Conservation (phyloP, 306 rosid species). For the Glycine soja region DNA sequence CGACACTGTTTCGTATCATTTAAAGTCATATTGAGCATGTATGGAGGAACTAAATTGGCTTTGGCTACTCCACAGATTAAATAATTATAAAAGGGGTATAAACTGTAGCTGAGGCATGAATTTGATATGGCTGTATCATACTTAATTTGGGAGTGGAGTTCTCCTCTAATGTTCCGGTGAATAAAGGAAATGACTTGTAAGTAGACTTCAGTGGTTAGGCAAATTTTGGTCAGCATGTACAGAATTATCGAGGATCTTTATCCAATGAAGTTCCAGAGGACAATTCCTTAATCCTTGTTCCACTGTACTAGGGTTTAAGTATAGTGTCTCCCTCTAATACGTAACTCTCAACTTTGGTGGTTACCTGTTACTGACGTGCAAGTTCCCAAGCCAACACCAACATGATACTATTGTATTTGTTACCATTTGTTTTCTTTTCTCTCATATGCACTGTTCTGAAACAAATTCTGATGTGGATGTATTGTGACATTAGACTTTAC, state of each 20-base stretch:
- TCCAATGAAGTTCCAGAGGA: neutral
- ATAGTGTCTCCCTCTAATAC: neutral
- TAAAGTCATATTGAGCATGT: conserved; percentile 11
- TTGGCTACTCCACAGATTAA: conserved; percentile 15
- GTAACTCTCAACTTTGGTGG: neutral
- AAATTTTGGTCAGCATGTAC: neutral
- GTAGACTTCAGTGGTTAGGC: conserved; percentile 27
- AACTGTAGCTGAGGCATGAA: conserved; percentile 9
- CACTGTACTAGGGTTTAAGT: neutral
- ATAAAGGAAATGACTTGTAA: conserved; percentile 35
- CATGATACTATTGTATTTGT: conserved; percentile 1
- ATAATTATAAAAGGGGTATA: neutral
- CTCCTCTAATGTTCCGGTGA: neutral
- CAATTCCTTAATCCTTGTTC: neutral
- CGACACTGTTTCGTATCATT: conserved; percentile 29
- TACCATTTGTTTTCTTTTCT: conserved; percentile 18
- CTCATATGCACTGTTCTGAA: neutral
- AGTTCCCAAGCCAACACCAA: neutral
- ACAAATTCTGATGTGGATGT: conserved; percentile 7
- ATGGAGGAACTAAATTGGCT: conserved; percentile 25
- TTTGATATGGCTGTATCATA: conserved; percentile 26
- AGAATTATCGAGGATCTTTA: neutral
- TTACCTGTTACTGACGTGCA: neutral
- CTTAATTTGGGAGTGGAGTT: conserved; percentile 20
- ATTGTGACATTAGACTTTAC: conserved; percentile 11